Conservation (phyloP, 2,329 filamentous ascomycete genomes). For the Pseudogymnoascus sp. region DNA sequence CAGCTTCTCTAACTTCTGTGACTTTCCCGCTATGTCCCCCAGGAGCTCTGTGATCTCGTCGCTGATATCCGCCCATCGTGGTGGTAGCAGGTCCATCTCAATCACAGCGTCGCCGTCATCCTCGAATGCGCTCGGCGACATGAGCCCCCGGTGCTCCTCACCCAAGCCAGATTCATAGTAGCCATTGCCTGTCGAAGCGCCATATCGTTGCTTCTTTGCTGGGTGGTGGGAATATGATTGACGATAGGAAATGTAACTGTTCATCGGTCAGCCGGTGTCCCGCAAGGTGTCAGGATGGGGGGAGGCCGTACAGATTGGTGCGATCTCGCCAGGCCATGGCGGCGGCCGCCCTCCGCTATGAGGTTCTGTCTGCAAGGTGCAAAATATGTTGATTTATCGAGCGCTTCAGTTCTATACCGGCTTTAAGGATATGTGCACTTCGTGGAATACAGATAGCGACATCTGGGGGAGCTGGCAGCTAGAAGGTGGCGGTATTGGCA, state of each 20-base stretch:
- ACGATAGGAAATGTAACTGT: slow-evolving; percentile 94
- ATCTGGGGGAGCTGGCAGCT: not conserved
- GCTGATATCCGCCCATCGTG: slow-evolving; percentile 90
- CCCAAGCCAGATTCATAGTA: slow-evolving; percentile 53
- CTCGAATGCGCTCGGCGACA: slow-evolving; percentile 67
- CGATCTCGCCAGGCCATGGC: slow-evolving; percentile 96
- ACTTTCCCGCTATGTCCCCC: slow-evolving; percentile 70
- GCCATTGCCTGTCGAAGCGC: slow-evolving; percentile 38
- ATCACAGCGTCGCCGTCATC: slow-evolving; percentile 93
- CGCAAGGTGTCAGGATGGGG: slow-evolving; percentile 18
- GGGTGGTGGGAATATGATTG: slow-evolving; percentile 97
- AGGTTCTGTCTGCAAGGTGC: slow-evolving; percentile 1
- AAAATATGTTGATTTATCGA: not conserved
- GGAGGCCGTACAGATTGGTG: slow-evolving; percentile 76
- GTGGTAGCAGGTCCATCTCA: slow-evolving; percentile 94
- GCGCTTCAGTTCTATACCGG: not conserved
- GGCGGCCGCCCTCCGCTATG: slow-evolving; percentile 30
- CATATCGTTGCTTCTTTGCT: slow-evolving; percentile 70
- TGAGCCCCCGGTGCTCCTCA: slow-evolving; percentile 69
- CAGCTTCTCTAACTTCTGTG: slow-evolving; percentile 77
- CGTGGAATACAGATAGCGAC: not conserved
- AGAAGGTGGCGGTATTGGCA: slow-evolving; percentile 5
- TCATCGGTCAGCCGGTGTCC: slow-evolving; percentile 23
- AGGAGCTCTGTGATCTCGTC: slow-evolving; percentile 86
- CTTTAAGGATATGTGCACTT: slow-evolving; percentile 1